Evolutionary conservation across 176 grass and related monocot genomes (phyloP).

Genomic region (Lolium rigidum): DNA sequence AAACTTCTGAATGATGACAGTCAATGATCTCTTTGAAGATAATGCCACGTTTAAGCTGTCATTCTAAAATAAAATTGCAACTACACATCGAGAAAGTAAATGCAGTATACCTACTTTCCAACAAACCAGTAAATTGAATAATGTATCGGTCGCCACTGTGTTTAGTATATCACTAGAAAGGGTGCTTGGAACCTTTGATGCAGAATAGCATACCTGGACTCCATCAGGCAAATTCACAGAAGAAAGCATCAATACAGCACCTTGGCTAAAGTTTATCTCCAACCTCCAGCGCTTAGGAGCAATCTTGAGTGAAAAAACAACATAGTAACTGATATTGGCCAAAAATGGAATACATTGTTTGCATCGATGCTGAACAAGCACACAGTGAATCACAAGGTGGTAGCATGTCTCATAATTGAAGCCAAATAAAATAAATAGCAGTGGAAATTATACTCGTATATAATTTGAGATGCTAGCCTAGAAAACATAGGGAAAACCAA

Average conservation of each 20-base stretch:
- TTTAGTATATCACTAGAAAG: slow-evolving; percentile 4
- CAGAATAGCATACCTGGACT: slow-evolving; percentile 66
- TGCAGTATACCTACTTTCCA: background rate
- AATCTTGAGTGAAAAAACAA: slow-evolving; percentile 51
- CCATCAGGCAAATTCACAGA: slow-evolving; percentile 95
- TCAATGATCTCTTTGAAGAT: slow-evolving; percentile 13
- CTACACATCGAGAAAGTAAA: background rate
- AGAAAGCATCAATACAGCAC: slow-evolving; percentile 96
- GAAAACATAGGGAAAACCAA: background rate
- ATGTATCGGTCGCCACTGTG: background rate
- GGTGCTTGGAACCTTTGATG: background rate
- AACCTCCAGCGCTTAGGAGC: slow-evolving; percentile 86
- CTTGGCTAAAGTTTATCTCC: slow-evolving; percentile 96
- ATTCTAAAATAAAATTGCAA: slow-evolving; percentile 16
- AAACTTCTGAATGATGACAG: background rate
- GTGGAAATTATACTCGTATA: background rate
- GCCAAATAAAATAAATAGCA: background rate
- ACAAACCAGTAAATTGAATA: background rate
- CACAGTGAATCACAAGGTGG: background rate
- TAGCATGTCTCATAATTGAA: background rate
- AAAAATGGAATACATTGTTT: background rate
- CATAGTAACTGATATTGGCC: slow-evolving; percentile 2
- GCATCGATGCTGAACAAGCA: slow-evolving; percentile 18
- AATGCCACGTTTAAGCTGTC: background rate
- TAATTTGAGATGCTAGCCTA: background rate